Percentiles rank a stretch among this genome's conserved stretches.
phyloP scores from a whole-genome alignment of 805 yeast genomes.

The Pichia paraexigua region DNA sequence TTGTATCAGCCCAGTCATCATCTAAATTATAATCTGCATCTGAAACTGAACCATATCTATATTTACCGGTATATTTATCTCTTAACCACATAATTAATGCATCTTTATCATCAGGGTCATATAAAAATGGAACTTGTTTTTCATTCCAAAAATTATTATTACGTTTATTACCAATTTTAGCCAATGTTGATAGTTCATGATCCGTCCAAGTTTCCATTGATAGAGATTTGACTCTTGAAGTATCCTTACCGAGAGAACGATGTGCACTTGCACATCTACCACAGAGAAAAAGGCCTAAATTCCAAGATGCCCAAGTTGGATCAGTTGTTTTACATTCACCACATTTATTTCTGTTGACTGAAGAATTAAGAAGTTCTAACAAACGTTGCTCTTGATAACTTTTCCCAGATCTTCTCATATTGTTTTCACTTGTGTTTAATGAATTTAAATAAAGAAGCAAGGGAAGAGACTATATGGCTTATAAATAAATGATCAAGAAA shows the following conservation, averaged over 20 bases:
- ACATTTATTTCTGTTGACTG: slow-evolving; percentile 59
- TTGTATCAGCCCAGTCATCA: slow-evolving; percentile 10
- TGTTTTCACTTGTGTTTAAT: background rate
- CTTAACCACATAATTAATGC: slow-evolving; percentile 51
- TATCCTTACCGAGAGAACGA: slow-evolving; percentile 51
- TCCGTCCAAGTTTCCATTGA: slow-evolving; percentile 64
- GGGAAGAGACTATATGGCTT: background rate
- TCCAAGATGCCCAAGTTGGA: slow-evolving; percentile 49
- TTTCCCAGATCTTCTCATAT: background rate
- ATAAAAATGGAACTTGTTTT: slow-evolving; percentile 59
- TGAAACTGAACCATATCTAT: slow-evolving; percentile 34
- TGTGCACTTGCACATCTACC: slow-evolving; percentile 82
- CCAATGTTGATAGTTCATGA: slow-evolving; percentile 41
- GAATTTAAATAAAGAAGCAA: background rate
- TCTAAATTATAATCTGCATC: slow-evolving; percentile 31
- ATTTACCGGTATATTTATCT: slow-evolving; percentile 63
- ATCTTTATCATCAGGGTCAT: slow-evolving; percentile 60
- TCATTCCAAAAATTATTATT: slow-evolving; percentile 63
- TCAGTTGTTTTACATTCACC: slow-evolving; percentile 67
- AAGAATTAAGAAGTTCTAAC: slow-evolving; percentile 49
- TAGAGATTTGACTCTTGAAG: slow-evolving; percentile 62
- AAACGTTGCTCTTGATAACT: slow-evolving; percentile 30
- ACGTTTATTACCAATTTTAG: slow-evolving; percentile 51
- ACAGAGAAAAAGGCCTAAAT: slow-evolving; percentile 66
- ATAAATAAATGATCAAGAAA: too few species aligned